Base-by-base conservation (phyloP, 225 moss, liverwort and hornwort species). In the Anthoceros angustus region DNA sequence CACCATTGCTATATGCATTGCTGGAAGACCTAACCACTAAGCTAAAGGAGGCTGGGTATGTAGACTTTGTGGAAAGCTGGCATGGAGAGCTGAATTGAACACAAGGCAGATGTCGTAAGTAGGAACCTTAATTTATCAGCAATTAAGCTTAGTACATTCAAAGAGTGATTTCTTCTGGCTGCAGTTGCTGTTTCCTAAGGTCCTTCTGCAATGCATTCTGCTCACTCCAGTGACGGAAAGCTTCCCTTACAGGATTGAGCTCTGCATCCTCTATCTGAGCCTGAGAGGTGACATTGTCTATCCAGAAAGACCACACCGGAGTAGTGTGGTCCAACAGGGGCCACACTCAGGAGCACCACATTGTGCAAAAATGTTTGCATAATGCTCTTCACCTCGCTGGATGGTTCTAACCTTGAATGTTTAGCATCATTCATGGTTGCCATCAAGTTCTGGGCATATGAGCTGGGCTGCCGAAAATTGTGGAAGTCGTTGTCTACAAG, bases 331-430 rank as follows among this genome's bases (percentile, higher is more conserved):
- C 79, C 42, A 95, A 62, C 18, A 85, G 76, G 61, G 16, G 74
- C 43, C 32, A 94, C 74, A 42, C 83, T 80, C 61, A 87, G 90
- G 70, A 90, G 76, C 46, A 90, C 74, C 39, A 83, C 74, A 45
- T 76, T 69, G 55, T 68, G 70, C 80, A 77, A 77, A 67, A 94
- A 94, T 2, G 63, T 45, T 65, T 84, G 75, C 3, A 75, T 83
- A 11, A 68, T 80, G 49, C 75, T 66, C 21, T 68, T 48, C 65
- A 90, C 75, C 8, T 46, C 72, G 63, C 48, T 73, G 39, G 87
- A 77, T 77, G 84, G 77, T 65, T 87, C 74, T 71, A 94, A 70
- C 71, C 81, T 90, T 39, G 86, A 86, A 42, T 81, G 83, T 41
- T 80, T 72, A 62, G 76, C 76, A 45, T 72, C 72, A 66, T 70